phyloP scores from a whole-genome alignment of 1,139 yeast genomes.

The Geotrichum histeridarum region DNA sequence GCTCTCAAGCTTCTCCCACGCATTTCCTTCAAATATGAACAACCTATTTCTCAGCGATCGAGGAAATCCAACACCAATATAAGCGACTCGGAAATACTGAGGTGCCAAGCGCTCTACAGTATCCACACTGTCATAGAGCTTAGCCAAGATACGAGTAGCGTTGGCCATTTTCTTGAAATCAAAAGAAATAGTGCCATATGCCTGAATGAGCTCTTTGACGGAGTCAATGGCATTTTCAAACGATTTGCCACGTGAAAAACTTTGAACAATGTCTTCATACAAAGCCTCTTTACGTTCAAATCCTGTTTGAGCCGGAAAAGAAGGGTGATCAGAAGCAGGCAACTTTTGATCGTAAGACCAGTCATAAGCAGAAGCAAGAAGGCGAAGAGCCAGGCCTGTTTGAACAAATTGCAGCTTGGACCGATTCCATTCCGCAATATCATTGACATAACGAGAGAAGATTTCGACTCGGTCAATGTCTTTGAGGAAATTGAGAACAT shows the following conservation, averaged over 20 bases:
- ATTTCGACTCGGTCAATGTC: constrained; percentile 77
- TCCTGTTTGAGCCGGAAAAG: constrained; percentile 70
- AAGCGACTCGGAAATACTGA: constrained; percentile 72
- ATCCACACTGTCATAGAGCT: constrained; percentile 63
- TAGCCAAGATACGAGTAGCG: constrained; percentile 65
- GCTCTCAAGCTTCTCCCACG: constrained; percentile 82
- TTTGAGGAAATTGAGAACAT: constrained; percentile 70
- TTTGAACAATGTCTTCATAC: constrained; percentile 65
- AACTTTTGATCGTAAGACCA: constrained; percentile 65
- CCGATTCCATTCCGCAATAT: constrained; percentile 63
- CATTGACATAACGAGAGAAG: constrained; percentile 70
- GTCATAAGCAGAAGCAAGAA: constrained; percentile 68
- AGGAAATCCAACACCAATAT: constrained; percentile 84
- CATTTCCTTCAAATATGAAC: constrained; percentile 82
- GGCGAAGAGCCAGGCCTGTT: constrained; percentile 76
- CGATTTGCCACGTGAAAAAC: constrained; percentile 66
- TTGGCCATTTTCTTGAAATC: constrained; percentile 73
- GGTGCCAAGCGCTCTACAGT: constrained; percentile 66
- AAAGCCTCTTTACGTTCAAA: constrained; percentile 78
- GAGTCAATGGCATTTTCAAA: constrained; percentile 73
- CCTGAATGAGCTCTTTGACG: constrained; percentile 70
- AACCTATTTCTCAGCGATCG: constrained; percentile 66
- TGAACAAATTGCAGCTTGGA: constrained; percentile 63
- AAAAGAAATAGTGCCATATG: constrained; percentile 67
- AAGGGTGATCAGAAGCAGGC: constrained; percentile 59